Conservation (phyloP, 371 early-diverging fungal species). For the Apophysomyces variabilis region DNA sequence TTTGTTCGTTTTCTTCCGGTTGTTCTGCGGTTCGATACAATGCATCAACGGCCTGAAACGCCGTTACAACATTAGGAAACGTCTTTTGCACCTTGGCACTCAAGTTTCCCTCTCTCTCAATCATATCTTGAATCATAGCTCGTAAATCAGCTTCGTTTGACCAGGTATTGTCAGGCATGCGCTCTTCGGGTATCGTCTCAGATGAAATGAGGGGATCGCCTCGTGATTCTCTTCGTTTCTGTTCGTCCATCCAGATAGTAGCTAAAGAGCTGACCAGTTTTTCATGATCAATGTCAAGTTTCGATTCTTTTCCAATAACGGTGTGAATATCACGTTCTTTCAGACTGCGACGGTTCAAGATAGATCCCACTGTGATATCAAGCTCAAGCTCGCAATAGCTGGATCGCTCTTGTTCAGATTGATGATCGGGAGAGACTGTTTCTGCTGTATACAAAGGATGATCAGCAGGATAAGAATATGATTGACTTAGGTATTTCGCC, state of each 20-base stretch:
- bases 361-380: constrained; percentile 65
- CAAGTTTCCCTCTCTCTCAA: not conserved
- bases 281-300: constrained; percentile 7
- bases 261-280: constrained; percentile 64
- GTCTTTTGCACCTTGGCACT: not conserved
- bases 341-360: constrained; percentile 69
- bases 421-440: constrained; percentile 27
- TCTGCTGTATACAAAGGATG: constrained; percentile 25
- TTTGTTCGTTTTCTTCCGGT: not conserved
- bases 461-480: not conserved
- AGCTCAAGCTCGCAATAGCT: constrained; percentile 82
- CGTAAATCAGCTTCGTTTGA: constrained; percentile 22
- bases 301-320: constrained; percentile 16
- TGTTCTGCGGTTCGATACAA: constrained; percentile 27
- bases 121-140: constrained; percentile 15
- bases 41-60: constrained; percentile 52
- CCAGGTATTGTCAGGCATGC: constrained; percentile 23
- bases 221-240: constrained; percentile 19
- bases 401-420: constrained; percentile 35
- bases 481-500: constrained; percentile 15
- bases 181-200: constrained; percentile 7
- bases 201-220: constrained; percentile 25
- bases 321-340: constrained; percentile 62
- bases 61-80: constrained; percentile 37
- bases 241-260: constrained; percentile 62